Conservation (phyloP, 371 early-diverging fungal genomes). For the Sanchytrium tribonematis region DNA sequence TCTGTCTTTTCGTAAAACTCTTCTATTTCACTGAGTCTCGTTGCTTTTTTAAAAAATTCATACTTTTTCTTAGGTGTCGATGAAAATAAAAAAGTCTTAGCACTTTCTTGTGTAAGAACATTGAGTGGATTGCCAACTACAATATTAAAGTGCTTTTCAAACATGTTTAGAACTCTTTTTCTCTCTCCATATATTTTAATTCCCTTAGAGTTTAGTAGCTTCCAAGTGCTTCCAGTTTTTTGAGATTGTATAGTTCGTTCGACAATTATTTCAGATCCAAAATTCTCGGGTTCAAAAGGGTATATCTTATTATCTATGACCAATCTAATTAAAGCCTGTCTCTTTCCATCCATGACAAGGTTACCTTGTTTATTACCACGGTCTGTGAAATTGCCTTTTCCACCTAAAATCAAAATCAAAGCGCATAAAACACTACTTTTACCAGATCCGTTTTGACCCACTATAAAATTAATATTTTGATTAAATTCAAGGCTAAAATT, state of each 20-base stretch:
- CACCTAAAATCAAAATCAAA: conserved; percentile 63
- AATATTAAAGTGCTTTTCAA: conserved; percentile 49
- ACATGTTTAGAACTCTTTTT: conserved; percentile 45
- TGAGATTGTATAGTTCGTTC: conserved; percentile 31
- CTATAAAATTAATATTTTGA: conserved; percentile 73
- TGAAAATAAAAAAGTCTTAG: conserved; percentile 54
- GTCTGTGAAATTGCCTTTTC: conserved; percentile 53
- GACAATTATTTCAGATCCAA: conserved; percentile 45
- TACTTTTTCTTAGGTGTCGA: conserved; percentile 57
- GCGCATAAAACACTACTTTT: conserved; percentile 83
- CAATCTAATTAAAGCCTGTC: conserved; percentile 23
- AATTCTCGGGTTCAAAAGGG: conserved; percentile 39
- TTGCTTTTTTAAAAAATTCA: conserved; percentile 8
- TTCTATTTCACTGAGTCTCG: neutral
- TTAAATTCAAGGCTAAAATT: conserved; percentile 41
- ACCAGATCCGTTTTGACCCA: conserved; percentile 78
- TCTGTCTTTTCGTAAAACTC: neutral
- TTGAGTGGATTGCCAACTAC: conserved; percentile 73
- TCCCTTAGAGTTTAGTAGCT: conserved; percentile 1
- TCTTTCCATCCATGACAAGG: conserved; percentile 54
- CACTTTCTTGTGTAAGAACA: conserved; percentile 68
- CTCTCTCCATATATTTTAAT: conserved; percentile 33
- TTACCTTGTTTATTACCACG: conserved; percentile 43
- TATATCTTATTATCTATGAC: conserved; percentile 45
- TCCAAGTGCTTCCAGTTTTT: neutral